Conservation (phyloP, 305 asterid species). For the Striga hermonthica region DNA sequence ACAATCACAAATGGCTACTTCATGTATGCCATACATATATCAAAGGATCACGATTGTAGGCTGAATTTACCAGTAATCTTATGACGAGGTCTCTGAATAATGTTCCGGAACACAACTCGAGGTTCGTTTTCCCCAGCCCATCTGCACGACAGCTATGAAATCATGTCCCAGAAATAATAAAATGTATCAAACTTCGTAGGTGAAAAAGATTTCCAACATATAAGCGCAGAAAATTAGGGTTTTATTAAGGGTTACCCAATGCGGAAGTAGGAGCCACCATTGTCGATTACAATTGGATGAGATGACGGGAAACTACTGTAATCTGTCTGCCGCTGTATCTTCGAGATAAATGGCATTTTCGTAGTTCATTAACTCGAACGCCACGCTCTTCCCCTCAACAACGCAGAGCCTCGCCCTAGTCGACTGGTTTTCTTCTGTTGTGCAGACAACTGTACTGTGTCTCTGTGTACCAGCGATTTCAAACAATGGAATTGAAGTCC, state of each 20-base stretch:
- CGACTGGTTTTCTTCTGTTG: no score
- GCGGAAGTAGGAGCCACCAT: constrained; percentile 93
- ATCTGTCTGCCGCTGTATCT: constrained; percentile 76
- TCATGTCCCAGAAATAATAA: constrained; percentile 10
- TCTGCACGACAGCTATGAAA: constrained; percentile 39
- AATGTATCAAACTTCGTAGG: not conserved
- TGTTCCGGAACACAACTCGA: constrained; percentile 87
- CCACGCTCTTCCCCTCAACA: not conserved
- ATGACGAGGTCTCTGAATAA: constrained; percentile 98
- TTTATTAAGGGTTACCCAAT: constrained; percentile 58
- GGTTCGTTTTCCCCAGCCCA: constrained; percentile 98
- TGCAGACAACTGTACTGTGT: no score
- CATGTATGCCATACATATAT: not conserved
- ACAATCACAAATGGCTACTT: not conserved
- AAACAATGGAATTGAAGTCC: no score
- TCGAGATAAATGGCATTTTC: constrained; percentile 84
- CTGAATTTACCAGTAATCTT: constrained; percentile 67
- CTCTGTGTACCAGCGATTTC: no score
- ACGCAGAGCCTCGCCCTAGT: no score
- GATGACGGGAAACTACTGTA: constrained; percentile 60
- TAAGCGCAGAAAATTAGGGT: constrained; percentile 31
- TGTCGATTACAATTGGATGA: constrained; percentile 90
- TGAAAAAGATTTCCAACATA: not conserved
- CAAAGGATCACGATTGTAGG: constrained; percentile 1
- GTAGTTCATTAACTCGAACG: constrained; percentile 6